Conservation (phyloP, 2,329 filamentous ascomycete species). For the Phaeophleospora eucalypticola region DNA sequence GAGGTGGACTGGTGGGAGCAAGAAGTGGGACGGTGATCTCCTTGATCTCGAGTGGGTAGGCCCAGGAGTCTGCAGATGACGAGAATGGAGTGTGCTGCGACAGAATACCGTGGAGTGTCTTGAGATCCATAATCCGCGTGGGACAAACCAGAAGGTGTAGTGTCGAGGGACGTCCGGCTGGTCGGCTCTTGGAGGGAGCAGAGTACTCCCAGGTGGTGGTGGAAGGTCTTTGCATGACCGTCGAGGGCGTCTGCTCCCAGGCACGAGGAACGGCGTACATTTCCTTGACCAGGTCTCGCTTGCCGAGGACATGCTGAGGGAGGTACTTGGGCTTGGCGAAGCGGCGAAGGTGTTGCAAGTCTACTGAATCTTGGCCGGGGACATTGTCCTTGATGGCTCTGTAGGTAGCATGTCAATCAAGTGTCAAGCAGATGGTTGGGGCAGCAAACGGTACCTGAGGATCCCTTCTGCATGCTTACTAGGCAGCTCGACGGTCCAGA, state of each 20-base stretch:
- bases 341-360: slow-evolving; percentile 62
- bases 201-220: slow-evolving; percentile 49
- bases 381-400: slow-evolving; percentile 46
- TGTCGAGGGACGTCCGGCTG: slow-evolving; percentile 39
- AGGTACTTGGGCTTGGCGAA: slow-evolving; percentile 59
- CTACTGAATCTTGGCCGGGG: slow-evolving; percentile 40
- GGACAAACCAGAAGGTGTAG: slow-evolving; percentile 53
- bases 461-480: slow-evolving; percentile 67
- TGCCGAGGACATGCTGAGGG: slow-evolving; percentile 31
- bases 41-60: slow-evolving; percentile 52
- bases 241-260: slow-evolving; percentile 28
- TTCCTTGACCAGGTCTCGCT: slow-evolving; percentile 32
- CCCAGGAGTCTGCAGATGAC: slow-evolving; percentile 33
- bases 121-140: slow-evolving; percentile 48
- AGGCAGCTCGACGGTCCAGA: slow-evolving; percentile 68
- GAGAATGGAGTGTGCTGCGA: slow-evolving; percentile 38
- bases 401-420: slow-evolving; percentile 15
- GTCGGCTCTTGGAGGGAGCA: slow-evolving; percentile 56
- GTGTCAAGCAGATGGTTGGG: slow-evolving; percentile 6
- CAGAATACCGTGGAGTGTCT: slow-evolving; percentile 48
- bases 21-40: slow-evolving; percentile 66
- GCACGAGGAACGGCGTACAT: slow-evolving; percentile 31
- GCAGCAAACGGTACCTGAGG: slow-evolving; percentile 55
- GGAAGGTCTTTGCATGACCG: slow-evolving; percentile 29
- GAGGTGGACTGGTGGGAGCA: slow-evolving; percentile 69